Base-by-base conservation (phyloP, 2,329 filamentous ascomycete genomes). In the Alternaria metachromatica region DNA sequence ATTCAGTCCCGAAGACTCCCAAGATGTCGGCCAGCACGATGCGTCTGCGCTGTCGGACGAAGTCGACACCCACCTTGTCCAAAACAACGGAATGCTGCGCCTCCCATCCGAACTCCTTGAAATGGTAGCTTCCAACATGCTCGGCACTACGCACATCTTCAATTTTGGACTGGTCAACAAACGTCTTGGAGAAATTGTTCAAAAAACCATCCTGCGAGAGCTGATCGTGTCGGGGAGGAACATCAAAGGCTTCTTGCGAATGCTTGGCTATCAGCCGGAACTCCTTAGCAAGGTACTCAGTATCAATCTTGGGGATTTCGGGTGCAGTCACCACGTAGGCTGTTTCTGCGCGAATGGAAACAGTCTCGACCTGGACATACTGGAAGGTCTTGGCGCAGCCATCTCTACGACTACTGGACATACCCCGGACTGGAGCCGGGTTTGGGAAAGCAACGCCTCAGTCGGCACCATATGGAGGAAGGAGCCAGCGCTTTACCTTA, bases 231-330 rank as follows among this genome's bases (percentile, higher is more conserved):
- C 65, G 9, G 50, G 28, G 25, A 58, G 66, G 26, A 37, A 60
- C 10, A 68, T 70, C 28, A 60, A 53, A 45, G 53, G 58, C 10
- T 62, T 69, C 15, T 50, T 72, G 9, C 30, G 57, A 18, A 58
- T 58, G 49, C 58, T 72, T 13, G 37, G 45, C 43, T 23, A 37
- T 18, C 62, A 60, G 13, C 60, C 61, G 13, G 57, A 62, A 20
- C 63, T 70, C 4, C 60, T 54, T 12, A 18, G 15, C 5, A 67
- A 67, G 20, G 61, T 73, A 37, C 55, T 51, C 8, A 58, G 43
- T 26, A 50, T 69, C 15, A 58, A 70, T 49, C 50, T 73, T 5
- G 65, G 66, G 21, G 65, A 68, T 41, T 72, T 64, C 30, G 49
- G 50, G 10, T 60, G 55, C 28, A 18, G 37, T 13, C 56, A 59